Conservation (phyloP, 495 filamentous ascomycete genomes). For the Aspergillus avenaceus region DNA sequence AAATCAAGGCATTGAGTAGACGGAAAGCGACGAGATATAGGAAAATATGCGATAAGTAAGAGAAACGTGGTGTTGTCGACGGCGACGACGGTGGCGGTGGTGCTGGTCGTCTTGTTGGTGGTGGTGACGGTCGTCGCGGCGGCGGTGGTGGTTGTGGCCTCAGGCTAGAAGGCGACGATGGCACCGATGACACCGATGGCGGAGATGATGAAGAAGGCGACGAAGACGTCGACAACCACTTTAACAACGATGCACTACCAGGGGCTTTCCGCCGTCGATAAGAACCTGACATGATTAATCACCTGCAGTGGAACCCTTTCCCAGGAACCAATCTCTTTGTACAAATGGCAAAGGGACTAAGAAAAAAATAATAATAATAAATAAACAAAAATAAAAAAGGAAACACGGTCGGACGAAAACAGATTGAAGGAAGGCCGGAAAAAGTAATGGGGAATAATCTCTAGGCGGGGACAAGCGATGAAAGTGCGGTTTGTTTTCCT, state of each 20-base stretch:
- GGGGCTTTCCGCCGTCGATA: background rate
- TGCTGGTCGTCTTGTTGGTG: background rate
- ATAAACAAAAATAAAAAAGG: background rate
- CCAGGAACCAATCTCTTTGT: background rate
- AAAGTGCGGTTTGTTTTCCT: too few species aligned
- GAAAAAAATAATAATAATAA: background rate
- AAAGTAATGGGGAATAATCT: too few species aligned
- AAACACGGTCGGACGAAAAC: background rate
- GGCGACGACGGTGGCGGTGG: too few species aligned
- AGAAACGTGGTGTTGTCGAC: too few species aligned
- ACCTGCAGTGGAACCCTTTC: background rate
- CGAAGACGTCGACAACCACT: background rate
- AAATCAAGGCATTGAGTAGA: constrained; percentile 75
- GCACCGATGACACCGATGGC: background rate
- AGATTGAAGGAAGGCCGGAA: too few species aligned
- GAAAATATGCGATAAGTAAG: constrained; percentile 45
- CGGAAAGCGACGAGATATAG: constrained; percentile 70
- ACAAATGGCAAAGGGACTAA: background rate
- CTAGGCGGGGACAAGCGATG: too few species aligned
- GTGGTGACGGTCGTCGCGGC: constrained; percentile 6
- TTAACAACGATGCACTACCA: too few species aligned
- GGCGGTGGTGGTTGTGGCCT: constrained; percentile 9
- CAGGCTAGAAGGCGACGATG: constrained; percentile 6
- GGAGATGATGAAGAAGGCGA: background rate
- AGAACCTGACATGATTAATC: constrained; percentile 7